phyloP scores from a whole-genome alignment of 345 rosid genomes.

The Bruguiera gymnorhiza region DNA sequence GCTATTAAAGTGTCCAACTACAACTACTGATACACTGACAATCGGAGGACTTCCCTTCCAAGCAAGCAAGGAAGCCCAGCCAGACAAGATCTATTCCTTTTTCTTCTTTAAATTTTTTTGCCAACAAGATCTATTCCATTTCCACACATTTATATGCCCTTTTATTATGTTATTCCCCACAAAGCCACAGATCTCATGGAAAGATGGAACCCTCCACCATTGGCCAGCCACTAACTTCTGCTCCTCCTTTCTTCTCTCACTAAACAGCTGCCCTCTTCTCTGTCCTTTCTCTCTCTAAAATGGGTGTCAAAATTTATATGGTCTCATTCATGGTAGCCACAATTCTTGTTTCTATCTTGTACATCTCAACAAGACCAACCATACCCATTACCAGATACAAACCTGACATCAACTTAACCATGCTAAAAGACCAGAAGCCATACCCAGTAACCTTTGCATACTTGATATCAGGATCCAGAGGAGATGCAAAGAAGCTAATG shows the following conservation, averaged over 20 bases:
- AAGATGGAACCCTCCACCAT: background rate
- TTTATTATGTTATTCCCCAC: background rate
- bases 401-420: conserved; percentile 37
- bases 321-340: conserved; percentile 52
- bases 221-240: conserved; percentile 10
- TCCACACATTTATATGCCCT: conserved; percentile 29
- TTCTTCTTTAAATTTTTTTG: no score
- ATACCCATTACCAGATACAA: conserved; percentile 36
- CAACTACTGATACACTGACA: conserved; percentile 13
- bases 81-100: background rate
- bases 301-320: conserved; percentile 54
- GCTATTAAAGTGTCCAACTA: background rate
- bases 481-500: conserved; percentile 57
- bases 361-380: conserved; percentile 45
- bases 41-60: conserved; percentile 39
- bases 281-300: conserved; percentile 16
- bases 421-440: conserved; percentile 30
- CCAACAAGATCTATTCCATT: background rate
- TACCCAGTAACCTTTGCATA: conserved; percentile 72
- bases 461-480: conserved; percentile 78
- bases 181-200: no score
- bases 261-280: background rate
- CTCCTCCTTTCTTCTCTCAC: background rate
- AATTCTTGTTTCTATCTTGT: conserved; percentile 44
- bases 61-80: conserved; percentile 43